Evolutionary conservation across 2,329 filamentous ascomycete genomes (phyloP).

Genomic region (Sarocladiaceae sp.): DNA sequence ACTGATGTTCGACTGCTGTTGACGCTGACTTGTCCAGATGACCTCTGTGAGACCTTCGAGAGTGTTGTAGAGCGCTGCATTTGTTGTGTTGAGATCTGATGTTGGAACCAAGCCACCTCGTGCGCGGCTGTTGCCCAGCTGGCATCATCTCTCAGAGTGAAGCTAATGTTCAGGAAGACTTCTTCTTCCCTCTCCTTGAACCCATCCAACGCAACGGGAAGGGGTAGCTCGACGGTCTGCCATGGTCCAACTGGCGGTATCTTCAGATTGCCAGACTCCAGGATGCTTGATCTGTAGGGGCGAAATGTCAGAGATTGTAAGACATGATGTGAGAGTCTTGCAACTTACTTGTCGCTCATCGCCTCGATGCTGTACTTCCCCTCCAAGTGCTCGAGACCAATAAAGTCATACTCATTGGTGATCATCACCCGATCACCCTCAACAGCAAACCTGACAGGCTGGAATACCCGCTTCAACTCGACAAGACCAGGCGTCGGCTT

Average conservation of each 20-base stretch:
- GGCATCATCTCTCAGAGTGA: background rate
- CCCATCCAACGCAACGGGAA: constrained; percentile 14
- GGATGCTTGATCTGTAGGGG: constrained; percentile 34
- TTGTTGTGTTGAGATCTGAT: background rate
- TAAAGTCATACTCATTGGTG: constrained; percentile 44
- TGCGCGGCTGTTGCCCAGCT: constrained; percentile 1
- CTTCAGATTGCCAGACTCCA: constrained; percentile 25
- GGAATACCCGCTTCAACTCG: constrained; percentile 52
- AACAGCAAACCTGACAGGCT: constrained; percentile 40
- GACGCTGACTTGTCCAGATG: constrained; percentile 41
- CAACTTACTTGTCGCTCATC: constrained; percentile 32
- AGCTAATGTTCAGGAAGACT: constrained; percentile 3
- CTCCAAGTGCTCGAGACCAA: constrained; percentile 34
- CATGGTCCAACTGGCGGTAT: constrained; percentile 28
- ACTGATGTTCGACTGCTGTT: constrained; percentile 18
- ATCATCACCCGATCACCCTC: constrained; percentile 29
- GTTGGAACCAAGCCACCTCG: constrained; percentile 8
- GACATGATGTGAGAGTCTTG: constrained; percentile 13
- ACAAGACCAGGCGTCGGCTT: constrained; percentile 48
- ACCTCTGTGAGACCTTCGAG: constrained; percentile 14
- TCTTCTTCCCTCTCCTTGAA: background rate
- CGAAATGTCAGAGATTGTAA: constrained; percentile 18
- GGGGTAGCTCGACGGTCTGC: constrained; percentile 37
- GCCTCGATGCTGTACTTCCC: constrained; percentile 38
- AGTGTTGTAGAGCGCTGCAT: background rate